Evolutionary conservation across 345 rosid genomes (phyloP).

Genomic region (Turnera subulata): DNA sequence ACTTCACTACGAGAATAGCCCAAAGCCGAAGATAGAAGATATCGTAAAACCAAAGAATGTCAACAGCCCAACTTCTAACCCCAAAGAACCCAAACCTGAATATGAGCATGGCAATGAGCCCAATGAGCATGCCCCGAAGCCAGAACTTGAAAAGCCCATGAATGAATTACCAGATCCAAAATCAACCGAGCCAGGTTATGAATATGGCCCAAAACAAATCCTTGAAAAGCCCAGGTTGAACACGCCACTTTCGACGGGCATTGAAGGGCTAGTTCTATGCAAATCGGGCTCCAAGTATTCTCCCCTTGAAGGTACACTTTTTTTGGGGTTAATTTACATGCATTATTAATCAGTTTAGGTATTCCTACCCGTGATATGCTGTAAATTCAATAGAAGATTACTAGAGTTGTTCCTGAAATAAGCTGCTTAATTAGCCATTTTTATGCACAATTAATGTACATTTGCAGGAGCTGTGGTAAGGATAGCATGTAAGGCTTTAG

Average conservation of each 20-base stretch:
- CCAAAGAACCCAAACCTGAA: background rate
- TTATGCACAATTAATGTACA: no score
- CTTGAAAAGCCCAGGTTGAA: background rate
- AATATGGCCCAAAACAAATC: background rate
- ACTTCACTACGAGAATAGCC: background rate
- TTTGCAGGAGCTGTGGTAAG: slow-evolving; percentile 21
- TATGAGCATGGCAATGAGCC: no score
- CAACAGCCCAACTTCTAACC: background rate
- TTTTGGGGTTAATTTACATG: background rate
- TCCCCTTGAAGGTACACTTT: slow-evolving; percentile 15
- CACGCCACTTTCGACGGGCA: background rate
- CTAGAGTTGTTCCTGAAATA: background rate
- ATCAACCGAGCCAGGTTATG: background rate
- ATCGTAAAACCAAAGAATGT: no score
- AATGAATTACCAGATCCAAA: background rate
- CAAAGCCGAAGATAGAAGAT: background rate
- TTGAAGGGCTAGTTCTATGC: slow-evolving; percentile 11
- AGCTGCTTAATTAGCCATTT: no score
- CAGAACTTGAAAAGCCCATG: background rate
- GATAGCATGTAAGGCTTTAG: slow-evolving; percentile 12
- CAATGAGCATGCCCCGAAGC: background rate
- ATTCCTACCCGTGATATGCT: no score
- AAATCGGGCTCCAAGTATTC: slow-evolving; percentile 6
- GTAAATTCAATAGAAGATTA: background rate
- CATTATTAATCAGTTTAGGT: no score